phyloP scores from a whole-genome alignment of 768 basidiomycete genomes.

The Boletus fagicola region DNA sequence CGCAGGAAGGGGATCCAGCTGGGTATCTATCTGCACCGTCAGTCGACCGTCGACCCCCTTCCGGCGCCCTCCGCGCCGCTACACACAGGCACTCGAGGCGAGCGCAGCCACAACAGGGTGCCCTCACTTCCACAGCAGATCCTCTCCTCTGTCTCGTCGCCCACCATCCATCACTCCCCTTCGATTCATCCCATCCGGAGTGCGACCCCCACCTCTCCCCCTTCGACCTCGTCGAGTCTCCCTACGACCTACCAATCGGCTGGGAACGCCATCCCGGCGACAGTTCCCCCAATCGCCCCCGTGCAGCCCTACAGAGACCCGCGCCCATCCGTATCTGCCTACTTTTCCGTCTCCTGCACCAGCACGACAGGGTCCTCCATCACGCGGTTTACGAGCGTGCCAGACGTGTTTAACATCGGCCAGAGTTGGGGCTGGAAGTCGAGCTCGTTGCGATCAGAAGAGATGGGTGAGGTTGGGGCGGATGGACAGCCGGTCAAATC shows the following conservation, averaged over 20 bases:
- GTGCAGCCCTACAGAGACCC: constrained; percentile 75
- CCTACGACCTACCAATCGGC: constrained; percentile 25
- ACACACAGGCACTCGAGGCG: constrained; percentile 27
- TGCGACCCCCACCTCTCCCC: constrained; percentile 39
- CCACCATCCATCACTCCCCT: constrained; percentile 42
- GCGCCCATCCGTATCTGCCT: constrained; percentile 66
- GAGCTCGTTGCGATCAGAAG: constrained; percentile 52
- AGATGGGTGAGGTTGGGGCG: constrained; percentile 40
- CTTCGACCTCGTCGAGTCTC: constrained; percentile 20
- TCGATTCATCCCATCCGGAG: constrained; percentile 48
- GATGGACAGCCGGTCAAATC: constrained; percentile 33
- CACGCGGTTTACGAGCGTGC: constrained; percentile 81
- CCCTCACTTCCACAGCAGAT: constrained; percentile 33
- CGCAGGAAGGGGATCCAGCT: constrained; percentile 79
- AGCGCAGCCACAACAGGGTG: constrained; percentile 29
- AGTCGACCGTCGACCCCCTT: constrained; percentile 75
- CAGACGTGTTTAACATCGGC: constrained; percentile 78
- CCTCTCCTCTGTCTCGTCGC: constrained; percentile 27
- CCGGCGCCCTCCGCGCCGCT: constrained; percentile 65
- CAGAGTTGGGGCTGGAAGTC: constrained; percentile 96
- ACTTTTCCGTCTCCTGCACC: constrained; percentile 81
- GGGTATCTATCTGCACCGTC: constrained; percentile 87
- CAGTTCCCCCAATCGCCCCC: constrained; percentile 48
- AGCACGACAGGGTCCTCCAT: constrained; percentile 78
- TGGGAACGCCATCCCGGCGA: constrained; percentile 36